Evolutionary conservation across 2,329 filamentous ascomycete species (phyloP), one percentile per base, ranked within the genome.

Genomic region (Diplocarpon rosae): DNA sequence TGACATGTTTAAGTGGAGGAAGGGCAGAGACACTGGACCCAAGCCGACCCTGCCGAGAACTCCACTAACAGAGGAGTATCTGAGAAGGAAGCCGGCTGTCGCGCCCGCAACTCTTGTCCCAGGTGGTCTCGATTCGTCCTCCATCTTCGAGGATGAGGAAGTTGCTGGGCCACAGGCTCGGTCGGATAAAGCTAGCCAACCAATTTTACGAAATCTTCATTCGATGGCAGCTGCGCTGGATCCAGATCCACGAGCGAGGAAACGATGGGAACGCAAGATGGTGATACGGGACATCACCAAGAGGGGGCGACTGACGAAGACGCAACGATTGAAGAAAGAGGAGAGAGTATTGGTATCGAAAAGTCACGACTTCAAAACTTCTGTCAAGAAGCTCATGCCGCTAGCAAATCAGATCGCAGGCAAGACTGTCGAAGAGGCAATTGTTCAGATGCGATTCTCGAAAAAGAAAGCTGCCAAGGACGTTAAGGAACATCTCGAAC

Each of bases 391-490:
- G 70, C 73, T 98, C 44, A 80, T 83, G 42, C 82, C 85, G 57
- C 69, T 98, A 39, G 81, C 90, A 17, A 78, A 83, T 44, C 92
- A 96, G 68, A 92, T 98, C 59, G 75, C 80, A 2, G 92, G 92
- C 54, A 96, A 95, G 75, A 81, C 82, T n/a, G 72, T 98, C 49
- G 87, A 93, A 46, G 89, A 98, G 30, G 92, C 92, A 12, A 85
- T 96, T 54, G 68, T 85, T 43, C 92, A 98, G 71, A 95, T 98
- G 86, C 78, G 82, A 45, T 96, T 90, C 69, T 90, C 83, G 64
- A 86, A 87, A 71, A 98, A 98, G 76, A 90, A 88, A 69, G 84
- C 83, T 52, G 85, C 90, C 6, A 71, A 76, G 54, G 87, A 95
- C 59, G 78, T 96, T 24, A 69, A 76, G 55, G 80, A 78, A 59